Percentiles rank a stretch among this genome's conserved stretches.
Conservation (phyloP, 768 basidiomycete species). For the Lentinula aciculospora region DNA sequence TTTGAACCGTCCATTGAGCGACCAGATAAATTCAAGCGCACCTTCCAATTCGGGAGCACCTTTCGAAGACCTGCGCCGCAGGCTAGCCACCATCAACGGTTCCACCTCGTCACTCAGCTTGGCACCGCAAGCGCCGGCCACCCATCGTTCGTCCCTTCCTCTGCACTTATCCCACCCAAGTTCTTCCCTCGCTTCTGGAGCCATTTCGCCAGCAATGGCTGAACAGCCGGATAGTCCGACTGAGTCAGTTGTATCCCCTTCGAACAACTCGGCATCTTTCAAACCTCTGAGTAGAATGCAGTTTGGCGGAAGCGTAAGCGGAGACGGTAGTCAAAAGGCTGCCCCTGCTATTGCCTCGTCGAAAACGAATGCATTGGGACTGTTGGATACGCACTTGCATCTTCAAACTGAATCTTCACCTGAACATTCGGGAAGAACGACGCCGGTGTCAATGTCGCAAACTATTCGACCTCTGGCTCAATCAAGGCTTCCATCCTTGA, state of each 20-base stretch:
- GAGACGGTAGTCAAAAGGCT: conserved; percentile 64
- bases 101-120: conserved; percentile 61
- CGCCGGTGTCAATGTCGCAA: conserved; percentile 62
- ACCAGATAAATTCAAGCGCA: conserved; percentile 29
- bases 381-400: conserved; percentile 72
- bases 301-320: conserved; percentile 51
- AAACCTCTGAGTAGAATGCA: conserved; percentile 58
- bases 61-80: conserved; percentile 73
- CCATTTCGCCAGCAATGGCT: conserved; percentile 21
- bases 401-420: conserved; percentile 62
- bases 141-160: conserved; percentile 36
- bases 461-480: conserved; percentile 45
- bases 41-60: conserved; percentile 39
- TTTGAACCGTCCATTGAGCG: conserved; percentile 40
- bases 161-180: conserved; percentile 23
- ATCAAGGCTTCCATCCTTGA: conserved; percentile 43
- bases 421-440: conserved; percentile 71
- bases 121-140: conserved; percentile 30
- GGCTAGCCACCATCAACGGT: conserved; percentile 69
- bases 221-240: conserved; percentile 76
- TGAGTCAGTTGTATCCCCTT: conserved; percentile 71
- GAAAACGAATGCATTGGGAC: conserved; percentile 74
- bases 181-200: conserved; percentile 23
- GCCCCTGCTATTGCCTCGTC: conserved; percentile 88
- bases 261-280: conserved; percentile 54